Percentiles rank a stretch among this genome's conserved stretches.
These are phyloP conservation scores for Pleochaeta shiraiana DNA, from an alignment of 2,329 filamentous ascomycete species.

Conservation along the genomic window DNA sequence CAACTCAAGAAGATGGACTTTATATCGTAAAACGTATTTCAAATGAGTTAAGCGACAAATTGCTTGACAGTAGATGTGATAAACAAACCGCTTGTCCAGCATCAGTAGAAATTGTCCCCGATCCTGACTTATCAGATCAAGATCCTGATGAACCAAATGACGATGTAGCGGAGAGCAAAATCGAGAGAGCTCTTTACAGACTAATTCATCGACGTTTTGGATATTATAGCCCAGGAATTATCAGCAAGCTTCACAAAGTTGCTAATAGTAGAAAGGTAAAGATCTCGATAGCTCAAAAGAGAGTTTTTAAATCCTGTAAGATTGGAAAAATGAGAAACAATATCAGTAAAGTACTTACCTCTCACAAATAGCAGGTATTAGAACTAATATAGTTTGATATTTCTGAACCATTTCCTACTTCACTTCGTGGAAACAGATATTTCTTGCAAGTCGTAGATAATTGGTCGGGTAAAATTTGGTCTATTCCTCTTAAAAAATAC, in stretches of 20 bases:
- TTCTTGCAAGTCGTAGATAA: not conserved
- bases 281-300: not conserved
- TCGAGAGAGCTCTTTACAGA: not conserved
- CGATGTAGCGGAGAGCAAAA: not conserved
- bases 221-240: not conserved
- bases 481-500: not conserved
- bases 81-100: not conserved
- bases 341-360: not conserved
- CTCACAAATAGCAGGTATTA: not conserved
- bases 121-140: not conserved
- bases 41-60: not conserved
- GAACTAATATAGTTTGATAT: constrained; percentile 1
- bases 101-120: not conserved
- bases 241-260: not conserved
- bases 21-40: not conserved
- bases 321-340: not conserved
- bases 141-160: not conserved
- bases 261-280: not conserved
- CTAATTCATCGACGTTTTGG: not conserved
- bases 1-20: not conserved
- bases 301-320: constrained; percentile 2
- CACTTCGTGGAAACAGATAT: not conserved
- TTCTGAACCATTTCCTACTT: not conserved
- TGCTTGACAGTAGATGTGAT: too few species aligned
- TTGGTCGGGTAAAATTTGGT: not conserved